Evolutionary conservation across 441 rosid species (phyloP).

Genomic region (Bocquillonia castaneifolia): DNA sequence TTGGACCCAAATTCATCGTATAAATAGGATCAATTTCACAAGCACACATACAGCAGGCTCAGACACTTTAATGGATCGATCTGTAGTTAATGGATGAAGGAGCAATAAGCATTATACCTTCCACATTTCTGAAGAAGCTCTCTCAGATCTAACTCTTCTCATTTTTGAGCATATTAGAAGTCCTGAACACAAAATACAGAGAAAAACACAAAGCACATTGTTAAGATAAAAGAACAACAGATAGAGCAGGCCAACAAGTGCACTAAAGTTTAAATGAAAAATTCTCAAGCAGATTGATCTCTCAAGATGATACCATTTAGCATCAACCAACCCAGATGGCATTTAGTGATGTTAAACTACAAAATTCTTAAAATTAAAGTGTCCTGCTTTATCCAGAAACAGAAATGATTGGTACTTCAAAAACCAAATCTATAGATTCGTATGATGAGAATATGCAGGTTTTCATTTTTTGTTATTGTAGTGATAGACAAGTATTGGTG

Average conservation of each 20-base stretch:
- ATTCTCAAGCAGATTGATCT: background rate
- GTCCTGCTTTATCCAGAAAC: background rate
- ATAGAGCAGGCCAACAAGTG: background rate
- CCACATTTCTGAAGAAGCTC: conserved; percentile 57
- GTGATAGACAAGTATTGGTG: background rate
- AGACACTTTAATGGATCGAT: conserved; percentile 1
- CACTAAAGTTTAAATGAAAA: background rate
- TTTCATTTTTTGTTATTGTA: background rate
- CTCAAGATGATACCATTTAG: background rate
- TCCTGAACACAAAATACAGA: conserved; percentile 34
- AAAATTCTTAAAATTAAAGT: background rate
- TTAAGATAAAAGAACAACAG: background rate
- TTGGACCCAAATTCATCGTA: background rate
- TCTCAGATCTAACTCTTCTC: conserved; percentile 62
- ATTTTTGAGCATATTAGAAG: conserved; percentile 49
- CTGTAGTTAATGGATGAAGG: conserved; percentile 9
- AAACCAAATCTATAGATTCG: background rate
- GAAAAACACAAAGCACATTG: background rate
- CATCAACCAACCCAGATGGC: background rate
- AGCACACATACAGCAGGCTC: background rate
- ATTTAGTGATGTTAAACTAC: background rate
- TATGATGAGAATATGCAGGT: background rate
- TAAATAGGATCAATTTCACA: background rate
- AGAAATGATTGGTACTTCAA: background rate
- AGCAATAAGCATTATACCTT: conserved; percentile 38